Conservation (phyloP, 805 yeast genomes). For the Metschnikowia similis region DNA sequence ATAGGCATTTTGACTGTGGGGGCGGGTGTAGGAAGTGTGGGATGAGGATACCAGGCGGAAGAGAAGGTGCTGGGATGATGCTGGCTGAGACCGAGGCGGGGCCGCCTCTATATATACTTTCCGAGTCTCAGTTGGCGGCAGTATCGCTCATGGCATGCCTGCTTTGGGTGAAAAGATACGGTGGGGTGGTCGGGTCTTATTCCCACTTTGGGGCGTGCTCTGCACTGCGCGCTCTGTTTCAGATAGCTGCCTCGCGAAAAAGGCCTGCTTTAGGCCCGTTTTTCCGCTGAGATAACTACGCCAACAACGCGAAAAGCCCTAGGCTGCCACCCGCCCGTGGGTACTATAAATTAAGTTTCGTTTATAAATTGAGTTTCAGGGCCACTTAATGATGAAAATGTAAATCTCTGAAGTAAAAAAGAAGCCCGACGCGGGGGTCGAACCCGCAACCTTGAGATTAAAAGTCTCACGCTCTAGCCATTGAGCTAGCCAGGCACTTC, state of each 20-base stretch:
- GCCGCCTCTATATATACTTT: background rate
- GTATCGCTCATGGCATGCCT: background rate
- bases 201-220: background rate
- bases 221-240: no score
- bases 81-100: background rate
- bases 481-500: conserved; percentile 18
- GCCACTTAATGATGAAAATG: no score
- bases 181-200: background rate
- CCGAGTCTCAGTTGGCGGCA: background rate
- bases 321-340: no score
- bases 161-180: conserved; percentile 1
- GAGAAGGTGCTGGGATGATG: background rate
- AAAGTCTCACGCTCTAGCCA: conserved; percentile 20
- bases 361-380: no score
- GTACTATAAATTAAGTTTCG: no score
- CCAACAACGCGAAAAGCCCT: no score
- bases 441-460: conserved; percentile 20
- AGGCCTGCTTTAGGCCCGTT: background rate
- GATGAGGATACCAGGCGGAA: background rate
- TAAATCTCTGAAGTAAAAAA: no score
- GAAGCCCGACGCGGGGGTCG: conserved; percentile 21
- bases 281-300: background rate
- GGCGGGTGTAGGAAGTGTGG: background rate
- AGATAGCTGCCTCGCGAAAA: background rate
- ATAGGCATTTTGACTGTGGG: conserved; percentile 46